A percentile compares a stretch with the other conserved stretches of the same genome.
phyloP scores from a whole-genome alignment of 1,284 basidiomycete genomes.

The Heterobasidion irregulare region DNA sequence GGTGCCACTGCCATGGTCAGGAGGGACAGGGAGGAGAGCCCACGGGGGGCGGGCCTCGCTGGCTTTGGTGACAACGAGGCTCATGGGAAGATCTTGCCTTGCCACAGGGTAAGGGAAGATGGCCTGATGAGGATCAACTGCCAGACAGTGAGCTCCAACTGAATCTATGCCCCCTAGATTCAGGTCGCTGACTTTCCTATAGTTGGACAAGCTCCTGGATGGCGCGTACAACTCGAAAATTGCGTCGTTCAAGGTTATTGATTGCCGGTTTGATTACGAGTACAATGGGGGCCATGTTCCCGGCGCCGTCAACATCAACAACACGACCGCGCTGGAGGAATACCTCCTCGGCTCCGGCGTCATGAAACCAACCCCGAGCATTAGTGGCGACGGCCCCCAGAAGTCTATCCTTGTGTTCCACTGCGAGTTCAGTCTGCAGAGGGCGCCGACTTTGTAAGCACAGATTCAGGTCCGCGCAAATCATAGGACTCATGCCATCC shows the following conservation, averaged over 20 bases:
- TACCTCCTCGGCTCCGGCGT: constrained; percentile 58
- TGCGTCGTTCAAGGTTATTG: constrained; percentile 73
- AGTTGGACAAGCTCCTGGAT: constrained; percentile 72
- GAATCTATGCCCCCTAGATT: not conserved
- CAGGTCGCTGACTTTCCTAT: constrained; percentile 1
- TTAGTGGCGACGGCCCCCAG: constrained; percentile 68
- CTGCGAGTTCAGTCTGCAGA: constrained; percentile 94
- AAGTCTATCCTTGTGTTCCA: constrained; percentile 94
- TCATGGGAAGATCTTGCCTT: constrained; percentile 89
- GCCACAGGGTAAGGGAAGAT: constrained; percentile 89
- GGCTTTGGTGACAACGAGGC: constrained; percentile 92
- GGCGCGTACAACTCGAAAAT: constrained; percentile 65
- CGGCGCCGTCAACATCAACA: constrained; percentile 89
- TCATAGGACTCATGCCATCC: not conserved
- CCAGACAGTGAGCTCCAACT: constrained; percentile 52
- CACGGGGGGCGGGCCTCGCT: constrained; percentile 16
- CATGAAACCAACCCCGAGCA: constrained; percentile 64
- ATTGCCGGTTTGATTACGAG: constrained; percentile 98
- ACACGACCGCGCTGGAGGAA: constrained; percentile 74
- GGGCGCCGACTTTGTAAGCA: constrained; percentile 90
- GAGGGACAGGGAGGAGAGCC: constrained; percentile 40
- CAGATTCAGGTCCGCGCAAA: not conserved
- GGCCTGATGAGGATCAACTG: constrained; percentile 88
- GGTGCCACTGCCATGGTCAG: constrained; percentile 44
- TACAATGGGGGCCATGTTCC: constrained; percentile 90